These are phyloP conservation scores for Ceratonia siliqua DNA, from an alignment of 306 rosid genomes.

Conservation along the genomic window DNA sequence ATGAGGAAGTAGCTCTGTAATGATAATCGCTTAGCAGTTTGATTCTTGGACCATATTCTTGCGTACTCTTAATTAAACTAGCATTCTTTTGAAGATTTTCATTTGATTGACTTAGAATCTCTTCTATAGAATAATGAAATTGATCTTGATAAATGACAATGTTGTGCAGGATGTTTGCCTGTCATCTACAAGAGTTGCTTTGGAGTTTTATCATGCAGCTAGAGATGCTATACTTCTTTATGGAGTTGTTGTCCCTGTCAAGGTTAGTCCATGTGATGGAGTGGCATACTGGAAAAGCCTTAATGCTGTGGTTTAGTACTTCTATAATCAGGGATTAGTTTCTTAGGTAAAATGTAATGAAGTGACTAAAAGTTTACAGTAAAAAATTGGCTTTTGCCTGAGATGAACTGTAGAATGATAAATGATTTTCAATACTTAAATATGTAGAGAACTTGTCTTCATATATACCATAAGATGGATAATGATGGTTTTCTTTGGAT, in stretches of 20 bases:
- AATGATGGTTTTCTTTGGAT: background rate
- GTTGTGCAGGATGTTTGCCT: conserved; percentile 78
- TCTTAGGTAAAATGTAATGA: background rate
- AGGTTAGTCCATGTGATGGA: conserved; percentile 67
- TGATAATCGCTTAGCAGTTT: background rate
- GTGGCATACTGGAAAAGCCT: conserved; percentile 23
- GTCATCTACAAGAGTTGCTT: conserved; percentile 89
- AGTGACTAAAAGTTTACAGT: background rate
- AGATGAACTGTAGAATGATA: conserved; percentile 7
- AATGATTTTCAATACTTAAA: background rate
- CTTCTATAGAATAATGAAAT: background rate
- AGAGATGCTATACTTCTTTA: conserved; percentile 90
- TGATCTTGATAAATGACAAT: conserved; percentile 29
- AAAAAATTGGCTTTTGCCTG: conserved; percentile 20
- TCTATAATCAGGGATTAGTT: conserved; percentile 11
- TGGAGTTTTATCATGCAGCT: conserved; percentile 85
- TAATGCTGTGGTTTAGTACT: conserved; percentile 13
- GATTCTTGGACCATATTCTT: background rate
- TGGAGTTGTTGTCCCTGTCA: conserved; percentile 92
- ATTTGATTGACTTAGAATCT: background rate
- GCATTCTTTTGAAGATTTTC: background rate
- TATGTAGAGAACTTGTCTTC: conserved; percentile 19
- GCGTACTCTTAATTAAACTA: background rate
- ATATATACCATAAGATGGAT: background rate
- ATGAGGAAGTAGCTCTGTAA: background rate